phyloP scores from a whole-genome alignment of 768 basidiomycete species.

The Termitomyces sp. region DNA sequence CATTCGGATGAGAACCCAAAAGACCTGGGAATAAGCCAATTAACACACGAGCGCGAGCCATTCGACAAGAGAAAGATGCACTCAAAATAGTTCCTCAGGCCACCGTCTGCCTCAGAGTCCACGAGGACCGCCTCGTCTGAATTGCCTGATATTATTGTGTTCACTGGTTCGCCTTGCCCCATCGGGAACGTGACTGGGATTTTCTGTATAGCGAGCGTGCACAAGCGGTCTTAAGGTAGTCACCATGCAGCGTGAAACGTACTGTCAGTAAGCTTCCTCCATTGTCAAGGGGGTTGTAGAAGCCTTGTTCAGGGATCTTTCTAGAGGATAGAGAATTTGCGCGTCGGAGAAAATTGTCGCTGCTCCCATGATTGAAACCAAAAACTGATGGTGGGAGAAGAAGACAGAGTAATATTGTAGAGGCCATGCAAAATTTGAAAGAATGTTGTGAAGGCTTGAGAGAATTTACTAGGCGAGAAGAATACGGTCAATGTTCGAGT shows the following conservation, averaged over 20 bases:
- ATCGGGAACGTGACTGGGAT: constrained; percentile 53
- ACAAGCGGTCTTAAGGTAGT: not conserved
- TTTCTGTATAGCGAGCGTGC: constrained; percentile 30
- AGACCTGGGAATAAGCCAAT: constrained; percentile 36
- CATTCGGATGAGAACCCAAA: constrained; percentile 74
- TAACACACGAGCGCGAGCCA: not conserved
- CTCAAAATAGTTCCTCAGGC: constrained; percentile 79
- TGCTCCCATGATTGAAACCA: constrained; percentile 7
- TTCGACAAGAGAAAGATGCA: constrained; percentile 30
- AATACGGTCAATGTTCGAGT: not conserved
- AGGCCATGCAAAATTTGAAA: constrained; percentile 9
- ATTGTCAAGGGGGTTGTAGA: constrained; percentile 43
- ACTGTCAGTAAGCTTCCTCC: constrained; percentile 76
- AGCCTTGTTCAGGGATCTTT: constrained; percentile 49
- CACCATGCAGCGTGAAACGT: constrained; percentile 19
- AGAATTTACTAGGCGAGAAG: not conserved
- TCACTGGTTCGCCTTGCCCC: constrained; percentile 84
- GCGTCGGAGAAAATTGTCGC: constrained; percentile 6
- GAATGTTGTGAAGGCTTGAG: not conserved
- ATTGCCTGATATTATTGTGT: constrained; percentile 70
- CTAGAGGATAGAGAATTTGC: constrained; percentile 15
- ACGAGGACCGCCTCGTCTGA: constrained; percentile 69
- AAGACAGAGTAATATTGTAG: constrained; percentile 20
- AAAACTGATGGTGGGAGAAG: constrained; percentile 24
- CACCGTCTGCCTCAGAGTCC: constrained; percentile 55